Evolutionary conservation across 148 eudicot species (phyloP).

Genomic region (Euryodendron excelsum): DNA sequence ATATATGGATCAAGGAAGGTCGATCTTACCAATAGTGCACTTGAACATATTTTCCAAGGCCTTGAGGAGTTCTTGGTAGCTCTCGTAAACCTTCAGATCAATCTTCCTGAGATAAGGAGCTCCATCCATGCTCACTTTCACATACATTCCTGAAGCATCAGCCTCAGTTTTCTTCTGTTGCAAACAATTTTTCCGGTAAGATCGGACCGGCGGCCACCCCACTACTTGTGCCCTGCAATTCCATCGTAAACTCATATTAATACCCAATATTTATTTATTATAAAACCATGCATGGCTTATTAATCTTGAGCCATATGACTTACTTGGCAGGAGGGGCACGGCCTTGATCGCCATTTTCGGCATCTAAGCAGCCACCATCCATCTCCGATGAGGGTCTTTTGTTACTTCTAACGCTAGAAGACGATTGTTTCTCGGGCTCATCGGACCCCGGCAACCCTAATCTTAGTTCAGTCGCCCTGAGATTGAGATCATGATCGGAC

Average conservation of each 20-base stretch:
- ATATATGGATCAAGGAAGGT: no score
- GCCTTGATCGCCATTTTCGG: slow-evolving; percentile 15
- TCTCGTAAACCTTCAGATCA: slow-evolving; percentile 42
- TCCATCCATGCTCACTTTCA: slow-evolving; percentile 66
- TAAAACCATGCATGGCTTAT: no score
- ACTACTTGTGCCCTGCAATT: slow-evolving; percentile 49
- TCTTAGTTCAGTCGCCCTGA: slow-evolving; percentile 48
- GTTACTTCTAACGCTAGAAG: slow-evolving; percentile 11
- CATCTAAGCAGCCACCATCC: slow-evolving; percentile 4
- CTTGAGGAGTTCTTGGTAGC: slow-evolving; percentile 46
- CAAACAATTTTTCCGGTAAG: slow-evolving; percentile 41
- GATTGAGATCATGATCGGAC: slow-evolving; percentile 29
- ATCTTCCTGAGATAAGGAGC: slow-evolving; percentile 54
- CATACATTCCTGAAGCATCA: slow-evolving; percentile 33
- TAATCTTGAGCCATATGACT: slow-evolving; percentile 21
- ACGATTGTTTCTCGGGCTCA: slow-evolving; percentile 15
- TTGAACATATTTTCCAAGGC: slow-evolving; percentile 52
- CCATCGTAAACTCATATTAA: neutral
- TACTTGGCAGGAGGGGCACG: slow-evolving; percentile 41
- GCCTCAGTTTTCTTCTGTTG: slow-evolving; percentile 32
- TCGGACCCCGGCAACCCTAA: slow-evolving; percentile 48
- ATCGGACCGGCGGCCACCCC: slow-evolving; percentile 61
- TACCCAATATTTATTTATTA: no score
- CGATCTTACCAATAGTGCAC: slow-evolving; percentile 38
- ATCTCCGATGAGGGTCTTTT: slow-evolving; percentile 43